Base-by-base conservation (phyloP, 2,329 filamentous ascomycete species). In the Aspergillus aculeatinus region DNA sequence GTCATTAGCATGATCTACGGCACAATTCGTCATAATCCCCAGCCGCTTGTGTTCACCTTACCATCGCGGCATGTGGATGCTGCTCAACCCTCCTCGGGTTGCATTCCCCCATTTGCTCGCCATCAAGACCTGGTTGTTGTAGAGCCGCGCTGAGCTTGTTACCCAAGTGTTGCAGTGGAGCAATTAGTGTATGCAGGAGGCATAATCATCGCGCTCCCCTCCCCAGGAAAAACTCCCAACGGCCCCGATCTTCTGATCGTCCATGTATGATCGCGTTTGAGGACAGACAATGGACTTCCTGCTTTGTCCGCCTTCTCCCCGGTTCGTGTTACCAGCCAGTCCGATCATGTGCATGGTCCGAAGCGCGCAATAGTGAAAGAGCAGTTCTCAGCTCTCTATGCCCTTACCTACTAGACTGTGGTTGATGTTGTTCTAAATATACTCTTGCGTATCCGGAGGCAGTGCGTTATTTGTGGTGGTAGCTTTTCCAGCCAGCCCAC, bases 371-470 rank as follows among this genome's bases (percentile, higher is more conserved):
- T 16, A 16, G 7, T 44, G 39, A 2, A 44, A 19, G 16, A 44
- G 39, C 39, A 16, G 4, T 44, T 19, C 16, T 5, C 39, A 44
- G 39, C 39, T 44, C 16, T 19, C 16, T 44, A 44, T n/a, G 16
- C 16, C 39, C 39, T 44, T 44, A 44, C 39, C 16, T 44, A 19
- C 14, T 5, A 16, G 14, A 16, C 39, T 19, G 39, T 44, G 14
- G 39, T 19, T 16, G 14, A 44, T n/a, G 39, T 44, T n/a, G 39
- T 44, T 44, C 16, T 44, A 44, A n/a, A 6, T 44, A 44, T 44
- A 44, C 42, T 55, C 53, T 47, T 55, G 76, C 51, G 74, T 77
- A 62, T 79, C 77, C 48, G 77, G 76, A 51, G 77, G 77, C 63
- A 79, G 60, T 21, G 11, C 12, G 31, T 55, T 27, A 19, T 23